A percentile compares a stretch with the other conserved stretches of the same genome.
Conservation (phyloP, 129 eudicot genomes). For the Flaveria bidentis region DNA sequence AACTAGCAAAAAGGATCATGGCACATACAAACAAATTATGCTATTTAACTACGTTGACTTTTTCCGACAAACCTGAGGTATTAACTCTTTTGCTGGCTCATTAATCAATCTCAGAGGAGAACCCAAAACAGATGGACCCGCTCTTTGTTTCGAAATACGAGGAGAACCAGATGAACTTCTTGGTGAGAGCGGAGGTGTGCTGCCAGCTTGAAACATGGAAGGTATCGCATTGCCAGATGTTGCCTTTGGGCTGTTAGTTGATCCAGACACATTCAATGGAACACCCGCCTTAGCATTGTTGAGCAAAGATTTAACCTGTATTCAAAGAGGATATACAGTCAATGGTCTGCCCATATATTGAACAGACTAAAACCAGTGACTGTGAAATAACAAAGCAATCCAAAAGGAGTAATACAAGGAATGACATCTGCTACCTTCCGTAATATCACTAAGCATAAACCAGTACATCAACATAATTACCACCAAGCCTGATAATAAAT, state of each 20-base stretch:
- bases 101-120: slow-evolving; percentile 62
- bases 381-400: background rate
- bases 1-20: background rate
- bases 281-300: slow-evolving; percentile 71
- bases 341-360: slow-evolving; percentile 2
- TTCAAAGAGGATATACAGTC: background rate
- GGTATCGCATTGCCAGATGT: slow-evolving; percentile 58
- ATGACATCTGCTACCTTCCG: background rate
- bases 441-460: background rate
- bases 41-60: background rate
- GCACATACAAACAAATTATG: background rate
- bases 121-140: slow-evolving; percentile 61
- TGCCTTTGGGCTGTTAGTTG: slow-evolving; percentile 54
- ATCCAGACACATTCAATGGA: slow-evolving; percentile 51
- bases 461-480: background rate
- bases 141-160: slow-evolving; percentile 59
- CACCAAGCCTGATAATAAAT: background rate
- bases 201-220: slow-evolving; percentile 82
- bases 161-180: slow-evolving; percentile 81
- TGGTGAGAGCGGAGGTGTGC: slow-evolving; percentile 85
- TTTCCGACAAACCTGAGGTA: slow-evolving; percentile 63
- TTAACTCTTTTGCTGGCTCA: slow-evolving; percentile 66
- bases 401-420: too few relatives aligned
- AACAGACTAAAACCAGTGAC: background rate
- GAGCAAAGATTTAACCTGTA: slow-evolving; percentile 67